Evolutionary conservation across 2,329 filamentous ascomycete species (phyloP).

Genomic region (Clonostachys chloroleuca): DNA sequence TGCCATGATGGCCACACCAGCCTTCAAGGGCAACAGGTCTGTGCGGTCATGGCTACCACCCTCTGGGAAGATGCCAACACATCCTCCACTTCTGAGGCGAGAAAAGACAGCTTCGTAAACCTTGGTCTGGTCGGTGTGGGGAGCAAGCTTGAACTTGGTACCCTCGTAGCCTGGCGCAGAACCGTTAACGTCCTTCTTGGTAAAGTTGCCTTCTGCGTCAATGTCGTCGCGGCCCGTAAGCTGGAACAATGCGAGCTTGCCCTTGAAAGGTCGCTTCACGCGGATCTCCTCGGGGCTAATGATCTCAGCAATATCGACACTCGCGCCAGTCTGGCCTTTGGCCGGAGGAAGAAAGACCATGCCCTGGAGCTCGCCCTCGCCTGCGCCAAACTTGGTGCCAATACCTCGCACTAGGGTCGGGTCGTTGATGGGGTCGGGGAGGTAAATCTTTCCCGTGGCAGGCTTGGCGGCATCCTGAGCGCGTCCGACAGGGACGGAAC

Average conservation of each 20-base stretch:
- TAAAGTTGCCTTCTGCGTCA: conserved; percentile 60
- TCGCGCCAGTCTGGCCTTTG: conserved; percentile 72
- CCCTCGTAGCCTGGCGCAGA: conserved; percentile 64
- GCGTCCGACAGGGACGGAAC: conserved; percentile 87
- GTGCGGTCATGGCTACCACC: conserved; percentile 94
- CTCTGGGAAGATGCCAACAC: conserved; percentile 95
- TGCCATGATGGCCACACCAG: conserved; percentile 97
- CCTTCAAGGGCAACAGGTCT: conserved; percentile 87
- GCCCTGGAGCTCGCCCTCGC: conserved; percentile 70
- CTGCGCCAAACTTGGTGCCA: conserved; percentile 75
- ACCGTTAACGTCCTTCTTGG: conserved; percentile 48
- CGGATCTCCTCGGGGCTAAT: conserved; percentile 75
- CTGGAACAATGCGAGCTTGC: conserved; percentile 69
- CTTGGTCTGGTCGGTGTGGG: conserved; percentile 88
- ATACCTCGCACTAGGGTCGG: conserved; percentile 75
- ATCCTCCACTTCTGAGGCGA: conserved; percentile 75
- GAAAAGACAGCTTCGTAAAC: conserved; percentile 93
- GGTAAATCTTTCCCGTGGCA: conserved; percentile 75
- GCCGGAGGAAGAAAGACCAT: conserved; percentile 82
- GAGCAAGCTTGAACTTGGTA: conserved; percentile 80
- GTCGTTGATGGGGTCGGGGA: conserved; percentile 82
- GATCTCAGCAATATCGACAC: conserved; percentile 79
- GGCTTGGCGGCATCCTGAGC: conserved; percentile 85
- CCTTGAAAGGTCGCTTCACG: conserved; percentile 84
- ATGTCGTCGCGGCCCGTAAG: conserved; percentile 77